These are phyloP conservation scores for Fomitopsis pulvina DNA, from an alignment of 768 basidiomycete genomes.

Conservation along the genomic window DNA sequence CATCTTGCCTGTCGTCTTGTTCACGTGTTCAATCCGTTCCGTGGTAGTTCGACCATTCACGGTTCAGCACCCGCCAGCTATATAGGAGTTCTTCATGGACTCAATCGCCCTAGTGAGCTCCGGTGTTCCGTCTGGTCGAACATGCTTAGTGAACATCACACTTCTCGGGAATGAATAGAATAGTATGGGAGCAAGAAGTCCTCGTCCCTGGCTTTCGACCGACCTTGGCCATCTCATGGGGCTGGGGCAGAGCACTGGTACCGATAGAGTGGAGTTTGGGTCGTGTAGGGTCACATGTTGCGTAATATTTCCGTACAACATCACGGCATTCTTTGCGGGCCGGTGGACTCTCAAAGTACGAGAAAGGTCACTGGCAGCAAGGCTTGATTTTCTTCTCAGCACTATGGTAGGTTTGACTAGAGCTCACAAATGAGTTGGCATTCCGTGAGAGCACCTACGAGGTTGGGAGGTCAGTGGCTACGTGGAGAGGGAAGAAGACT, in stretches of 20 bases:
- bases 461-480: neutral
- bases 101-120: neutral
- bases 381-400: neutral
- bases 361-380: neutral
- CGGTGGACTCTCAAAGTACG: neutral
- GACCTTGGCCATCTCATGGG: neutral
- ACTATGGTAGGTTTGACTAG: neutral
- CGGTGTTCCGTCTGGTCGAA: neutral
- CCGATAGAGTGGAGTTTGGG: neutral
- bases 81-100: too few relatives aligned
- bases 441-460: slow-evolving; percentile 1
- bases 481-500: neutral
- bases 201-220: neutral
- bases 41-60: neutral
- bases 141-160: neutral
- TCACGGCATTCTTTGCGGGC: too few relatives aligned
- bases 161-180: neutral
- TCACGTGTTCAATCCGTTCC: neutral
- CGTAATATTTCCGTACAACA: neutral
- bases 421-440: neutral
- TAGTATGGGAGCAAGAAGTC: slow-evolving; percentile 1
- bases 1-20: slow-evolving; percentile 10
- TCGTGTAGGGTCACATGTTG: neutral
- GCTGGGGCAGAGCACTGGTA: neutral
- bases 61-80: too few relatives aligned